A percentile compares a stretch with the other conserved stretches of the same genome.
Evolutionary conservation across 2,329 filamentous ascomycete genomes (phyloP).

Genomic region (Apiospora pterosperma): DNA sequence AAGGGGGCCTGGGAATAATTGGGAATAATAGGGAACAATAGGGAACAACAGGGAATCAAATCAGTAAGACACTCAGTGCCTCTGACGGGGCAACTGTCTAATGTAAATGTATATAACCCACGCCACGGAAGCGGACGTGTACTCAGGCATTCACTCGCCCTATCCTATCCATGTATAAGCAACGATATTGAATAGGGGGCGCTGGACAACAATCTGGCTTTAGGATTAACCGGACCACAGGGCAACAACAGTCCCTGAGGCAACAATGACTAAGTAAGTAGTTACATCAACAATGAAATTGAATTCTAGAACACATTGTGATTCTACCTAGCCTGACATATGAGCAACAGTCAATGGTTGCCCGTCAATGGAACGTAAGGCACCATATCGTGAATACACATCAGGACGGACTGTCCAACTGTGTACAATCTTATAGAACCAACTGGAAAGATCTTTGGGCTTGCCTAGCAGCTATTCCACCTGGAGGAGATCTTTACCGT

Average conservation of each 20-base stretch:
- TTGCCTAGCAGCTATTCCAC: too few species aligned
- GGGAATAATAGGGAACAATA: neutral
- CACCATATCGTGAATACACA: neutral
- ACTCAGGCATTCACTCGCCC: neutral
- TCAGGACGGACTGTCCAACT: neutral
- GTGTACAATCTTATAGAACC: too few species aligned
- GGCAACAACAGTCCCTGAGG: neutral
- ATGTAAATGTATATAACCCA: neutral
- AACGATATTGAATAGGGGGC: neutral
- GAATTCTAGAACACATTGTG: too few species aligned
- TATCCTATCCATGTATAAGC: neutral
- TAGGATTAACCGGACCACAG: neutral
- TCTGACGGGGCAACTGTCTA: neutral
- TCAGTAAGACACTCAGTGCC: too few species aligned
- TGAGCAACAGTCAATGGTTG: neutral
- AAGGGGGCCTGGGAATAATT: neutral
- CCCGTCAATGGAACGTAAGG: neutral
- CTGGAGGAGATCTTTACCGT: too few species aligned
- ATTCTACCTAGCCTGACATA: too few species aligned
- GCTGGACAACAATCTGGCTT: neutral
- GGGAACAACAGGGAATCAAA: neutral
- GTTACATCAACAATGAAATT: neutral
- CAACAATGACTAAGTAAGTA: too few species aligned
- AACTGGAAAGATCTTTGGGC: too few species aligned
- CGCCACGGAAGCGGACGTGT: neutral